phyloP scores from a whole-genome alignment of 495 filamentous ascomycete species.

The Penicillium simplicissimum region DNA sequence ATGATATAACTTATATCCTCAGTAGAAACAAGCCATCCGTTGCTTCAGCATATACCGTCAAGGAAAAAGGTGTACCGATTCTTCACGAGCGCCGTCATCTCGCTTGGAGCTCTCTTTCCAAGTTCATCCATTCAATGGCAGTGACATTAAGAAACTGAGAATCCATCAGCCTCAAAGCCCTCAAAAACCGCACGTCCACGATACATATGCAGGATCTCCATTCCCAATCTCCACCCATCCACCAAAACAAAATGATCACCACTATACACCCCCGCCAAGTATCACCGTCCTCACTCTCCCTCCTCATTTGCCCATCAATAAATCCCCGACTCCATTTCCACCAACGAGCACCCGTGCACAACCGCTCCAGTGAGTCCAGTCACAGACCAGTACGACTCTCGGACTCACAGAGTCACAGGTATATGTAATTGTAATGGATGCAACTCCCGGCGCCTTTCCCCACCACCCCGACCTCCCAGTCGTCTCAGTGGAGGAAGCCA shows the following conservation, averaged over 20 bases:
- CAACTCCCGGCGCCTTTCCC: conserved; percentile 4
- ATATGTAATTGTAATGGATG: no score
- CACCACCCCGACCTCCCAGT: conserved; percentile 3
- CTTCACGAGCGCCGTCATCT: not conserved
- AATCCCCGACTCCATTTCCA: no score
- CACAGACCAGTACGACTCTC: no score
- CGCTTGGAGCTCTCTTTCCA: no score
- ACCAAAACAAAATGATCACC: not conserved
- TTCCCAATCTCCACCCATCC: not conserved
- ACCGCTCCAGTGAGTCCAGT: not conserved
- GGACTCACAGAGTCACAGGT: no score
- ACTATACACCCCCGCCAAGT: not conserved
- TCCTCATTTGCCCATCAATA: conserved; percentile 23
- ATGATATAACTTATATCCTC: not conserved
- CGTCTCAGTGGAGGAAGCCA: conserved; percentile 2
- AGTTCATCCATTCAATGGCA: no score
- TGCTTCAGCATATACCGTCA: not conserved
- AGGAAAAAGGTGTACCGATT: not conserved
- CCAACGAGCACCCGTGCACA: conserved; percentile 2
- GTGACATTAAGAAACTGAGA: no score
- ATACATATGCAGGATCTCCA: not conserved
- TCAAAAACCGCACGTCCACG: no score
- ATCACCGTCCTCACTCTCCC: not conserved
- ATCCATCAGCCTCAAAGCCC: no score
- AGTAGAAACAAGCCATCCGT: not conserved